Base-by-base conservation (phyloP, 306 rosid genomes). In the Gastrolobium villosum region DNA sequence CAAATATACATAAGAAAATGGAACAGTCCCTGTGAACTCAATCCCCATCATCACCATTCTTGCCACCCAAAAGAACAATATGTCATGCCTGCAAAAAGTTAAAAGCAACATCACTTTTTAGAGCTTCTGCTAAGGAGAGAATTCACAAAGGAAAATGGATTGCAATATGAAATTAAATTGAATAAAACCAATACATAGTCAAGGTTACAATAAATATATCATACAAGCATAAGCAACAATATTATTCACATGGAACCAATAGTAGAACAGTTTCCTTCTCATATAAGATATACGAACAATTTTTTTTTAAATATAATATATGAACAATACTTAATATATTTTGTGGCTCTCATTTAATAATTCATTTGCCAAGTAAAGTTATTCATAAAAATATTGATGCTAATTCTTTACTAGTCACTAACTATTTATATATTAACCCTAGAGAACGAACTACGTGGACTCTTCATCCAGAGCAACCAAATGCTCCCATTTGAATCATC, bases 41-140 rank as follows among this genome's bases (percentile, higher is more conserved):
- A 94, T 90, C 82, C 99, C 99, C 99, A 94, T 83, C 99, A 94
- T 94, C 73, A 92, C 93, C 99, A 94, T 94, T 84, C 99, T 90
- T 60, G 97, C 99, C 78, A 94, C 99, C 99, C 99, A 94, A 78
- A 94, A 94, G 90, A 94, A 94, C 84, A 94, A 71, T 80, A 94
- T 94, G 83, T 94, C 97, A 76, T 94, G 99, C 92, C 99, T 94
- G 92, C 66, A 76, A 83, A 79, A 60, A 76, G 48, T 83, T 74
- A 57, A 52, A 75, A 68, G 79, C 13, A 74, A 36, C 59, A 79
- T 81, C 35, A 76, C 48, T 43, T 56, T 56, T 44, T 6, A 77
- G 37, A 34, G 35, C 40, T 44, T 30, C 53, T 37, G 4, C 3
- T 8, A n/a, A 71, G 57, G 56, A 64, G 35, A n/a, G n/a, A n/a